Evolutionary conservation across 108 stramenopile species (phyloP).

Genomic region (Pinguiococcus pyrenoidosus): DNA sequence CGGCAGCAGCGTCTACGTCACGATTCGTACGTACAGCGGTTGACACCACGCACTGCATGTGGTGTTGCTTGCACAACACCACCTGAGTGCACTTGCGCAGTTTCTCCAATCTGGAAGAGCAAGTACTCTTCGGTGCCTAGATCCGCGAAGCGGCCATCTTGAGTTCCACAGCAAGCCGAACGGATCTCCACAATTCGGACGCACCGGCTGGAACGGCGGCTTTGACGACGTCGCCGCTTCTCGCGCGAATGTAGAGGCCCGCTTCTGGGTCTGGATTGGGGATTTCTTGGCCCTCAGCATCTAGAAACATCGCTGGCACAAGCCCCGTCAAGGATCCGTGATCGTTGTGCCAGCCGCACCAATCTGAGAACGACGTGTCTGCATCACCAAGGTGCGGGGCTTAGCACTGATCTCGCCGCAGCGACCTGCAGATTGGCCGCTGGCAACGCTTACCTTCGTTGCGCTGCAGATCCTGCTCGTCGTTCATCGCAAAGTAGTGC

Average conservation of each 20-base stretch:
- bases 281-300: conserved; percentile 32
- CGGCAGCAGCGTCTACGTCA: too few species aligned
- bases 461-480: not conserved
- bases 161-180: too few species aligned
- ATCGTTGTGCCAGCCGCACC: conserved; percentile 87
- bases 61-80: conserved; percentile 77
- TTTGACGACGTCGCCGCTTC: conserved; percentile 39
- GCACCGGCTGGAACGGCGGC: conserved; percentile 47
- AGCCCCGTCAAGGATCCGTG: conserved; percentile 69
- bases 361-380: conserved; percentile 27
- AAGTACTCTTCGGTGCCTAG: too few species aligned
- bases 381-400: not conserved
- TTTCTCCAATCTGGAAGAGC: conserved; percentile 74
- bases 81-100: conserved; percentile 75
- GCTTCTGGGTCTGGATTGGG: conserved; percentile 36
- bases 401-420: not conserved
- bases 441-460: not conserved
- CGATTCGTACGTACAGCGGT: not conserved
- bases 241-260: conserved; percentile 65
- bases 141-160: too few species aligned
- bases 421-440: not conserved
- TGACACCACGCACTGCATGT: conserved; percentile 58
- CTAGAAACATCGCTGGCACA: conserved; percentile 7
- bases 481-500: conserved; percentile 61
- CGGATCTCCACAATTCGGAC: too few species aligned